Percentiles rank a stretch among this genome's conserved stretches.
These are phyloP conservation scores for Aureobasidium sp. DNA, from an alignment of 2,329 filamentous ascomycete species.

Conservation along the genomic window DNA sequence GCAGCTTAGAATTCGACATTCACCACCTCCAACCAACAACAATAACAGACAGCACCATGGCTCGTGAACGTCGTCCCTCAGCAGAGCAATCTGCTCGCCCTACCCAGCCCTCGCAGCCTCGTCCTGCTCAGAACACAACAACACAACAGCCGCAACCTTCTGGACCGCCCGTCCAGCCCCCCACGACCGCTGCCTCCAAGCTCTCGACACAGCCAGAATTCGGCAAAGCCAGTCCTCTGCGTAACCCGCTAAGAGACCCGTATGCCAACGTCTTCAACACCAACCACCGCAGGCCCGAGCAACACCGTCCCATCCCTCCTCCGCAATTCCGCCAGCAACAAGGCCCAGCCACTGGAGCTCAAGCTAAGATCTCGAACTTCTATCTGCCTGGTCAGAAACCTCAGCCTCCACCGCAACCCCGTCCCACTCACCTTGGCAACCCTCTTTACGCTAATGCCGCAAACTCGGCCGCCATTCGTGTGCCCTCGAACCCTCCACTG, in stretches of 20 bases:
- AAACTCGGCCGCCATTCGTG: constrained; percentile 28
- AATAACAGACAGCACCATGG: constrained; percentile 31
- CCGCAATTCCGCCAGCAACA: constrained; percentile 9
- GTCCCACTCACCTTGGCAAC: constrained; percentile 4
- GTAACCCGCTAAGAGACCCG: constrained; percentile 35
- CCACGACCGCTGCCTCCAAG: not conserved
- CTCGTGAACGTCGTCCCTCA: constrained; percentile 41
- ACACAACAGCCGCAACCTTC: constrained; percentile 17
- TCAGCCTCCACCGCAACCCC: not conserved
- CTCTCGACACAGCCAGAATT: constrained; percentile 38
- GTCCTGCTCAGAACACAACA: not conserved
- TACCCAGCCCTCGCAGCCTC: not conserved
- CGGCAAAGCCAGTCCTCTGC: constrained; percentile 49
- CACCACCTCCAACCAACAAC: not conserved
- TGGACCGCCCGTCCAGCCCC: not conserved
- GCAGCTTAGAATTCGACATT: constrained; percentile 10
- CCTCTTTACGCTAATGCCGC: constrained; percentile 4
- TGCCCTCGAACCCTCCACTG: constrained; percentile 39
- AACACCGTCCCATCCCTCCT: constrained; percentile 10
- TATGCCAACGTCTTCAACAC: constrained; percentile 40
- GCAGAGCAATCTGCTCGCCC: constrained; percentile 19
- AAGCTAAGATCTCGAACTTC: constrained; percentile 14
- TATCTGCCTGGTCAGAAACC: constrained; percentile 21
- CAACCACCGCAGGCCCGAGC: constrained; percentile 26
- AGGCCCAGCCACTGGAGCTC: not conserved